These are phyloP conservation scores for Adansonia grandidieri DNA, from an alignment of 441 rosid species.

Conservation along the genomic window DNA sequence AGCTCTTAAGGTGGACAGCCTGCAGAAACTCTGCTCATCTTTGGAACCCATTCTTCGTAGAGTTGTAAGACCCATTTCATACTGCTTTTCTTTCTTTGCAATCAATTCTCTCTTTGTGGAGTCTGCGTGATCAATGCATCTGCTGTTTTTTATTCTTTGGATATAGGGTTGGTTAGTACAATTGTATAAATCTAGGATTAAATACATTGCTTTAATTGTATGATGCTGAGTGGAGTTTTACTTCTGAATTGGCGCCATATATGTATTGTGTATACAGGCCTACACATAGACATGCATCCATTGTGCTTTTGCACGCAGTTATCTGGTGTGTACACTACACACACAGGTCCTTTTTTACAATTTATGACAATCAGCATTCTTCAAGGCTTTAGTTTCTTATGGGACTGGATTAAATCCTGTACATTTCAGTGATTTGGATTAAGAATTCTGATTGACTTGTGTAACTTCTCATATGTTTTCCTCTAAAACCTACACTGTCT, in stretches of 20 bases:
- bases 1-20: conserved; percentile 81
- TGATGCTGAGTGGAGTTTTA: not conserved
- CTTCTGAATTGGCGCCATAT: not conserved
- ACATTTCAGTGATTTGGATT: conserved; percentile 1
- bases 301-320: not conserved
- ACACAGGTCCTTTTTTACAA: not conserved
- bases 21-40: conserved; percentile 83
- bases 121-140: not conserved
- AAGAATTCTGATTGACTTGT: not conserved
- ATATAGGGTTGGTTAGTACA: not conserved
- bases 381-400: not conserved
- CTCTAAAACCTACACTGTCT: not conserved
- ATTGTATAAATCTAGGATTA: not conserved
- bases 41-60: conserved; percentile 85
- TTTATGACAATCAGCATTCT: not conserved
- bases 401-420: not conserved
- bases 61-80: conserved; percentile 56
- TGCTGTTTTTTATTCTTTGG: not conserved
- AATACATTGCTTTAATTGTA: not conserved
- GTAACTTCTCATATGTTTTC: not conserved
- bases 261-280: not conserved
- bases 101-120: not conserved
- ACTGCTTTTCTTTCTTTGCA: conserved; percentile 5
- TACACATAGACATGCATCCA: not conserved
- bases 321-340: not conserved